These are phyloP conservation scores for Amphibolis antarctica DNA, from an alignment of 106 monocot genomes.

Conservation along the genomic window DNA sequence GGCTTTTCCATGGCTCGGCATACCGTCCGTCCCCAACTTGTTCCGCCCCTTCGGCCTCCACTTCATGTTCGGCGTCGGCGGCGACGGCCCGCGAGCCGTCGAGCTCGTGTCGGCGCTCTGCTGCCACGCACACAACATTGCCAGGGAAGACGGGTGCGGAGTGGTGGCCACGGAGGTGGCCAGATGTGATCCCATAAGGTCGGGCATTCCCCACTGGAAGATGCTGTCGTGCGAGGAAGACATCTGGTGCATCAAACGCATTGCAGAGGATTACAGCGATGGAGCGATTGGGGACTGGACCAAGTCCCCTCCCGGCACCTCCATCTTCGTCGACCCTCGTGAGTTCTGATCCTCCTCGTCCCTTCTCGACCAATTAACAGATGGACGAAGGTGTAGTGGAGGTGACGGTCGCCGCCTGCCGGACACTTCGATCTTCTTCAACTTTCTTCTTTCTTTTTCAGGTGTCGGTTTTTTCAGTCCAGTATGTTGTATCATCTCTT, in stretches of 20 bases:
- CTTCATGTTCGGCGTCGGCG: conserved; percentile 36
- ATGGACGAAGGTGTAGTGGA: no score
- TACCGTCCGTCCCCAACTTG: conserved; percentile 35
- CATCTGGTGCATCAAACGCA: conserved; percentile 49
- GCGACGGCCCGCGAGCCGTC: conserved; percentile 14
- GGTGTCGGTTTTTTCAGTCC: no score
- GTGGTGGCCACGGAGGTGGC: conserved; percentile 45
- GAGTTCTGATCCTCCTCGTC: no score
- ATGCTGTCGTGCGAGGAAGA: conserved; percentile 45
- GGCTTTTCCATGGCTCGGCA: conserved; percentile 26
- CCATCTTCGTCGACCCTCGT: conserved; percentile 39
- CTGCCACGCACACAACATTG: conserved; percentile 37
- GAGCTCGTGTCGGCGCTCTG: conserved; percentile 20
- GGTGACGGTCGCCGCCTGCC: no score
- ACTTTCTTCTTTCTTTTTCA: no score
- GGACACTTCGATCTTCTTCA: no score
- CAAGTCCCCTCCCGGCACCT: conserved; percentile 10
- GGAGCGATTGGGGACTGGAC: conserved; percentile 29
- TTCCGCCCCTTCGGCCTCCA: conserved; percentile 35
- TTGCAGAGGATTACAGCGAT: conserved; percentile 1
- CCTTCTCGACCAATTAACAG: no score
- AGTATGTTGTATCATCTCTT: no score
- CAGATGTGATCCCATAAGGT: conserved; percentile 17
- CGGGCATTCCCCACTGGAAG: conserved; percentile 32
- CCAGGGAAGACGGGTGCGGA: conserved; percentile 21